These are phyloP conservation scores for Blastomyces silverae DNA, from an alignment of 2,329 filamentous ascomycete species.

Conservation along the genomic window DNA sequence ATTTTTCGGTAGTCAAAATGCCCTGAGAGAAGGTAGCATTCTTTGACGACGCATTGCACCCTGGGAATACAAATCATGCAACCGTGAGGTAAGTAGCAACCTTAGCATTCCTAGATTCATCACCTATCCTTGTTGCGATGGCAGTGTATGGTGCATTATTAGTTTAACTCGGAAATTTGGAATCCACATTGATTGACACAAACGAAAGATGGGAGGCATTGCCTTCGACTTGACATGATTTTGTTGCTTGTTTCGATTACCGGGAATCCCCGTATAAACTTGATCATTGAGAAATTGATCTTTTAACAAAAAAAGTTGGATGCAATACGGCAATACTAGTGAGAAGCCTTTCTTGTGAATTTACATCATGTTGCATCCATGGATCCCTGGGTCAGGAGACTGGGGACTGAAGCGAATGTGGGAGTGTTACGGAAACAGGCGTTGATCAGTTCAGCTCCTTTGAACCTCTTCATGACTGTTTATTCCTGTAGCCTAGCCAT, in stretches of 20 bases:
- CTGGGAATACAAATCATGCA: background rate
- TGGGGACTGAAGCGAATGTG: too few species aligned
- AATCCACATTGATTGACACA: background rate
- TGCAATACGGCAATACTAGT: background rate
- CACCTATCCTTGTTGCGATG: background rate
- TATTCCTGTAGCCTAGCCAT: background rate
- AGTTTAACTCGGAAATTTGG: background rate
- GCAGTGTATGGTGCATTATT: background rate
- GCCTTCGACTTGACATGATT: background rate
- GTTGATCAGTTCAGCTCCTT: slow-evolving; percentile 1
- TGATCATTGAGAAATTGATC: background rate
- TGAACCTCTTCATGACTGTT: background rate
- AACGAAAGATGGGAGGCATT: background rate
- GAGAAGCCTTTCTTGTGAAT: background rate
- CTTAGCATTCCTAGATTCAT: background rate
- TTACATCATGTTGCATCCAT: slow-evolving; percentile 1
- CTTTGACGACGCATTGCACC: background rate
- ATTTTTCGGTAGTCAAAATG: background rate
- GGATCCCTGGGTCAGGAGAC: background rate
- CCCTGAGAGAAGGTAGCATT: background rate
- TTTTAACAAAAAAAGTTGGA: background rate
- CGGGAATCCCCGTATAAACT: background rate
- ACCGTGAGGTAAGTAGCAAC: background rate
- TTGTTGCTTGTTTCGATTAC: background rate
- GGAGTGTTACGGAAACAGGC: background rate